phyloP scores from a whole-genome alignment of 805 yeast genomes.

The Scheffersomyces ergatensis region DNA sequence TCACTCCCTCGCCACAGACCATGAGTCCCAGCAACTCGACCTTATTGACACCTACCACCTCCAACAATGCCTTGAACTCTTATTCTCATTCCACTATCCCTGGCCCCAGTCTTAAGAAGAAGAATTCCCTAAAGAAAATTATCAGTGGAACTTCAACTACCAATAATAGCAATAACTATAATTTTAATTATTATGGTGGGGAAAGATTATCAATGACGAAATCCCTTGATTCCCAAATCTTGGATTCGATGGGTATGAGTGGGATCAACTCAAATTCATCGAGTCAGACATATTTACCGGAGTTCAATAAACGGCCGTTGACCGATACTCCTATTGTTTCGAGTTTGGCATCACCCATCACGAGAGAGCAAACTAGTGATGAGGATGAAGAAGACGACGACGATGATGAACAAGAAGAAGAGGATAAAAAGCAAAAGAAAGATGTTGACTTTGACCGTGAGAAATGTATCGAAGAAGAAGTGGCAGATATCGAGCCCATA shows the following conservation, averaged over 20 bases:
- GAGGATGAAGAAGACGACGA: slow-evolving; percentile 21
- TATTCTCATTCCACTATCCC: neutral
- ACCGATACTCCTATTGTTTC: slow-evolving; percentile 74
- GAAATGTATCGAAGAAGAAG: neutral
- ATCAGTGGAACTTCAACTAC: neutral
- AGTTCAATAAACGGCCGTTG: slow-evolving; percentile 67
- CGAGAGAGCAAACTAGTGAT: slow-evolving; percentile 26
- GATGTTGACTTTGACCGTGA: neutral
- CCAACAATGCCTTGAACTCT: neutral
- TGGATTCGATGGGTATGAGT: slow-evolving; percentile 5
- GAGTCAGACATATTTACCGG: slow-evolving; percentile 37
- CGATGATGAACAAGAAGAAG: slow-evolving; percentile 20
- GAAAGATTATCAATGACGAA: slow-evolving; percentile 10
- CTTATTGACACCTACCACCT: neutral
- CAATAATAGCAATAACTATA: neutral
- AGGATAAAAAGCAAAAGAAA: slow-evolving; percentile 3
- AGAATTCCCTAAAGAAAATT: neutral
- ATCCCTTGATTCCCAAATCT: slow-evolving; percentile 11
- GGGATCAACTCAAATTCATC: slow-evolving; percentile 9
- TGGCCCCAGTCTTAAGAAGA: neutral
- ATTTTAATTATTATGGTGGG: slow-evolving; percentile 4
- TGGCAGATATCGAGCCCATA: slow-evolving; percentile 3
- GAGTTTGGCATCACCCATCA: slow-evolving; percentile 51
- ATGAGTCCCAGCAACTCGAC: slow-evolving; percentile 2
- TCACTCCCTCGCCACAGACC: slow-evolving; percentile 7